Base-by-base conservation (phyloP, 2,329 filamentous ascomycete species). In the Ascochyta koolunga region DNA sequence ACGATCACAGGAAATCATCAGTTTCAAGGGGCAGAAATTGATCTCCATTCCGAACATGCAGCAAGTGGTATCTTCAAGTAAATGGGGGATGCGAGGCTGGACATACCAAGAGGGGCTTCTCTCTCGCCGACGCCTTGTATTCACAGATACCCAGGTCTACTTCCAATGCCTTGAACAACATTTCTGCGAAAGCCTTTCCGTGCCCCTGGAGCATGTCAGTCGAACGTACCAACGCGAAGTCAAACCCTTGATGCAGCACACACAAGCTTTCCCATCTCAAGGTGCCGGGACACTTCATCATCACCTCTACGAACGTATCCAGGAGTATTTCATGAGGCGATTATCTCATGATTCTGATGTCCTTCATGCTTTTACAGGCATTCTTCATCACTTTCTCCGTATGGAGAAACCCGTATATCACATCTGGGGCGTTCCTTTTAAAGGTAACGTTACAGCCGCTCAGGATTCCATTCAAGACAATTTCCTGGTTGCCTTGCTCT, bases 51-150 rank as follows among this genome's bases (percentile, higher is more conserved):
- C 24, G 1, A 25, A 42, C 15, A 27, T 37, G 35, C 19, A n/a
- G 3, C 18, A 27, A 10, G 38, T 29, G 13, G 29, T 72, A 10
- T 43, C 49, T 4, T 40, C 49, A 10, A 72, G 71, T 5, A 64
- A 50, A 22, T 76, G 75, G 70, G 74, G 72, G 48, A 65, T 61
- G 1, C 65, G 76, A 33, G 74, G 70, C 0, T 77, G 75, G 75
- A 77, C 74, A 4, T 76, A 76, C 47, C 74, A 77, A 55, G 74
- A 77, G 54, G 58, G 70, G 11, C 61, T 77, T 22, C 67, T 76
- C 1, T 75, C 75, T 1, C 50, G 64, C 8, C 60, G 74, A 5
- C 73, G 71, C 43, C 61, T 77, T 1, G 68, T 76, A 11, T 77
- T 77, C 27, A 69, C 69, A 2, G 59, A 70, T 7, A 64, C 61